phyloP scores from a whole-genome alignment of 2,329 filamentous ascomycete genomes.

The Berkeleyomyces rouxiae region DNA sequence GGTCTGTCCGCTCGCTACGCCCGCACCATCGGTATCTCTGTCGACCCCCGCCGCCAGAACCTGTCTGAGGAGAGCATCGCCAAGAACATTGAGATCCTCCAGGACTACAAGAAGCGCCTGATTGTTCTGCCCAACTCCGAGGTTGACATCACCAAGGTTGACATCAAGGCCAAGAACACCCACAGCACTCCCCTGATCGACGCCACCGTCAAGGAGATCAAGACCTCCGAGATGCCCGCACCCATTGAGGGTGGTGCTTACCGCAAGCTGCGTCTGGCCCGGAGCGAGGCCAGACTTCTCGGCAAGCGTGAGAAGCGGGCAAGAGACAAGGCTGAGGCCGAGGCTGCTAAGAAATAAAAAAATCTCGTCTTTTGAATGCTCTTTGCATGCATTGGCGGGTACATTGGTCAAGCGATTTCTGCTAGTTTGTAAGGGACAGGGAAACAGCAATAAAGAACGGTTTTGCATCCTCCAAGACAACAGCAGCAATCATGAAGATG shows the following conservation, averaged over 20 bases:
- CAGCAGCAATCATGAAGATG: conserved; percentile 8
- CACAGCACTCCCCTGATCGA: conserved; percentile 54
- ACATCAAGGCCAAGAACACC: conserved; percentile 33
- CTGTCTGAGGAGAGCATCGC: conserved; percentile 88
- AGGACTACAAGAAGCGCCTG: conserved; percentile 90
- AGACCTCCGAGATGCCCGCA: conserved; percentile 65
- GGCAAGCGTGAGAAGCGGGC: conserved; percentile 88
- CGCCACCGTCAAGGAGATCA: conserved; percentile 54
- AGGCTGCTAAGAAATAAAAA: conserved; percentile 74
- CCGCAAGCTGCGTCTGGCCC: conserved; percentile 66
- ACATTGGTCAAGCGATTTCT: conserved; percentile 12
- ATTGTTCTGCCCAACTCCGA: conserved; percentile 86
- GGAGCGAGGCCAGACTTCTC: conserved; percentile 64
- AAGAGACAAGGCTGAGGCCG: conserved; percentile 73
- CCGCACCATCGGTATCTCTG: conserved; percentile 88
- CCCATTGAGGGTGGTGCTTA: conserved; percentile 69
- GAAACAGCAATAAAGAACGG: conserved; percentile 18
- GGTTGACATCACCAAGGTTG: conserved; percentile 56
- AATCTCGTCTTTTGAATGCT: conserved; percentile 18
- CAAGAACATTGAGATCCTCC: conserved; percentile 91
- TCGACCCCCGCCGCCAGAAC: conserved; percentile 94
- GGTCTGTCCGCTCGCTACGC: conserved; percentile 89
- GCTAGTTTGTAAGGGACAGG: conserved; percentile 13
- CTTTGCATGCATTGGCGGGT: conserved; percentile 9
- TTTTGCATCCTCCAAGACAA: conserved; percentile 19